Evolutionary conservation across 163 green algal genomes (phyloP), one percentile per base, ranked within the genome.

Genomic region (Scenedesmus sp.): DNA sequence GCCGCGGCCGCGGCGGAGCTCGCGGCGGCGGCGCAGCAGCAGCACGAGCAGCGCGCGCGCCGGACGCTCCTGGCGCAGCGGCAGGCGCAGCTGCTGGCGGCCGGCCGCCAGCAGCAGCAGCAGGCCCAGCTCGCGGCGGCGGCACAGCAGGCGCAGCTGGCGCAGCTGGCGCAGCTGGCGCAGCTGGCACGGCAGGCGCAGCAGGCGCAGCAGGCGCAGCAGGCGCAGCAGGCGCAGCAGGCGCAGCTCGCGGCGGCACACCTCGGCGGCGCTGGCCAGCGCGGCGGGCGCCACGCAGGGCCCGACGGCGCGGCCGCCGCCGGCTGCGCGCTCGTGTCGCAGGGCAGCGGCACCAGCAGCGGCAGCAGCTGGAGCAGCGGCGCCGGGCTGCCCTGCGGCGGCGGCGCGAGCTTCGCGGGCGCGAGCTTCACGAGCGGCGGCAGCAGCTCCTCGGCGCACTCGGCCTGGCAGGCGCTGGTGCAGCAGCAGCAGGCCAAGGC

Each of bases 381-480:
- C 4, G 15, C 18, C 6, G 5, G 45, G 20, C 26, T 28, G 18
- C 28, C 67, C 31, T 31, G 11, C 6, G 20, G 20, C 44, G 28
- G 26, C 64, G 29, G 42, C 42, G 4, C n/a, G n/a, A n/a, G n/a
- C n/a, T n/a, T n/a, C n/a, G n/a, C n/a, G n/a, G n/a, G n/a, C n/a
- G n/a, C n/a, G n/a, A n/a, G n/a, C n/a, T n/a, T n/a, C n/a, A 39
- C 29, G 20, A 24, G 22, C 18, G 22, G 34, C 56, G 54, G 51
- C 69, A 77, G 69, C 69, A 77, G 51, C 56, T 31, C 56, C 36
- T 64, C 22, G 14, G 31, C 20, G n/a, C 36, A 15, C 56, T 44
- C 13, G 56, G 34, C 56, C 42, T 65, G 54, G 51, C 69, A 77
- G 69, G 51, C 54, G 29, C 56, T 66, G 18, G 20, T 54, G 36